phyloP scores from a whole-genome alignment of 805 yeast genomes.

The Wickerhamomyces pijperi region DNA sequence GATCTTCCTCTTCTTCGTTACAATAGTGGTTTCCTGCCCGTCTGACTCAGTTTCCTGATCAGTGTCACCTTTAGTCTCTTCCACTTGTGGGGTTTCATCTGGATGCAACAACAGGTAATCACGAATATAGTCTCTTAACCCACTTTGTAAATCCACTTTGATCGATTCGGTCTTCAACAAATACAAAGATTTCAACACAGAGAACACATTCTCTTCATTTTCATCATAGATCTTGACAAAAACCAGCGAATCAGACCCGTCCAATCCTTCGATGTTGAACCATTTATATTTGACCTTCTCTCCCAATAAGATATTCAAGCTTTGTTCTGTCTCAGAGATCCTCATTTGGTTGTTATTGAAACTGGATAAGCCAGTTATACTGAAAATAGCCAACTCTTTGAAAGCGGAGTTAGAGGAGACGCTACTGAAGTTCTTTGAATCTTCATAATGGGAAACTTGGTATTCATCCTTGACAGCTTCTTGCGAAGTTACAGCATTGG shows the following conservation, averaged over 20 bases:
- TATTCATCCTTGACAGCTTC: not conserved
- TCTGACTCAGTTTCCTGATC: too few relatives aligned
- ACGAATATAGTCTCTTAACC: not conserved
- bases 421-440: not conserved
- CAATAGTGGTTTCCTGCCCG: too few relatives aligned
- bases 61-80: not conserved
- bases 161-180: not conserved
- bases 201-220: slow-evolving; percentile 2
- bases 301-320: slow-evolving; percentile 16
- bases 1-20: not conserved
- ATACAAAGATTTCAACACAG: slow-evolving; percentile 1
- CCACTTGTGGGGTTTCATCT: slow-evolving; percentile 1
- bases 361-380: slow-evolving; percentile 23
- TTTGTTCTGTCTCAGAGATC: slow-evolving; percentile 20
- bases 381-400: slow-evolving; percentile 25
- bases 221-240: slow-evolving; percentile 21
- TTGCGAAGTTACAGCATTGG: too few relatives aligned
- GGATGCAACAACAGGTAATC: slow-evolving; percentile 1
- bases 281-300: slow-evolving; percentile 19
- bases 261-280: slow-evolving; percentile 26
- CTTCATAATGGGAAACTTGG: not conserved
- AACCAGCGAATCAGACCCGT: slow-evolving; percentile 17
- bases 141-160: not conserved
- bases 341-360: slow-evolving; percentile 2
- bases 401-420: slow-evolving; percentile 15